These are phyloP conservation scores for Wickerhamomyces xylosicus DNA, from an alignment of 805 yeast genomes.

Conservation along the genomic window DNA sequence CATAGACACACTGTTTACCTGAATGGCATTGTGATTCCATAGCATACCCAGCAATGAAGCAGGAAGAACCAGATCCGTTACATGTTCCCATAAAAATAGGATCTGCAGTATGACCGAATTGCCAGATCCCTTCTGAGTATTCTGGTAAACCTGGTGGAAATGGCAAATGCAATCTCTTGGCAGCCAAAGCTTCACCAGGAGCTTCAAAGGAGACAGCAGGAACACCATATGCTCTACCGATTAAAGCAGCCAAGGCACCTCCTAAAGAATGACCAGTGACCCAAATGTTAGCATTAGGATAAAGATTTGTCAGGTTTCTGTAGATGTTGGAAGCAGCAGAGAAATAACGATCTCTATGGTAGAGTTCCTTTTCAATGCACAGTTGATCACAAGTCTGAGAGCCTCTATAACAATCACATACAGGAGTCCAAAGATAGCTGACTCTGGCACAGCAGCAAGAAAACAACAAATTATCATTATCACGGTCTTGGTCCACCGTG, in stretches of 20 bases:
- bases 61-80: constrained; percentile 83
- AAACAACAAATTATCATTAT: constrained; percentile 80
- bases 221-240: constrained; percentile 83
- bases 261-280: constrained; percentile 93
- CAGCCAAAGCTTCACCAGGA: constrained; percentile 84
- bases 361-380: constrained; percentile 71
- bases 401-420: constrained; percentile 83
- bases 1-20: constrained; percentile 81
- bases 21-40: constrained; percentile 95
- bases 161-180: constrained; percentile 79
- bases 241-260: constrained; percentile 69
- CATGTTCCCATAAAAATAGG: constrained; percentile 96
- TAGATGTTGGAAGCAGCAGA: constrained; percentile 71
- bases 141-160: constrained; percentile 83
- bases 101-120: constrained; percentile 93
- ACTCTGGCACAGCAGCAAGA: constrained; percentile 96
- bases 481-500: constrained; percentile 71
- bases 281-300: constrained; percentile 76
- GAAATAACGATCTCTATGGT: constrained; percentile 72
- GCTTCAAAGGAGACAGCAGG: constrained; percentile 91
- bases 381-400: constrained; percentile 82
- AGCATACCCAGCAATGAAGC: constrained; percentile 91
- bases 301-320: constrained; percentile 52
- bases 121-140: constrained; percentile 81
- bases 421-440: constrained; percentile 86